Evolutionary conservation across 2,329 filamentous ascomycete species (phyloP), one percentile per base, ranked within the genome.

Genomic region (Paramyrothecium roridum): DNA sequence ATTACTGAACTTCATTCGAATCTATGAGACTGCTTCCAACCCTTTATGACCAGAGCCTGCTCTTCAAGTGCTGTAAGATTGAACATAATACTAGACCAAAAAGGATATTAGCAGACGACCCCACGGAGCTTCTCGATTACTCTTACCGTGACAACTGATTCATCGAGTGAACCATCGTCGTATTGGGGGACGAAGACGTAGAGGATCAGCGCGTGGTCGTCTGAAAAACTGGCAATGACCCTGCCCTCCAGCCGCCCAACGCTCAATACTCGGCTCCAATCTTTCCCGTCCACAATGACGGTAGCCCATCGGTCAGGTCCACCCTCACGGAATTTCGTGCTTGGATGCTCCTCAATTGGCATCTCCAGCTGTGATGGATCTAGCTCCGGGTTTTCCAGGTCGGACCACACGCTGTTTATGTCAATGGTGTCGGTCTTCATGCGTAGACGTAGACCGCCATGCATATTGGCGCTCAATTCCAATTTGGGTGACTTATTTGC

Each of bases 231-330:
- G 55, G 93, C 95, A 76, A 98, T 95, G 52, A 98, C 93, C 62
- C 91, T 82, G 1, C 92, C 93, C 63, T 95, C 93, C 30, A 98
- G 76, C 52, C 93, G 81, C 1, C 93, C 93, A 13, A 98, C 93
- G 70, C 91, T 96, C 61, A 99, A 79, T n/a, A 98, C 93, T 62
- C 85, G 86, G 33, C 91, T 91, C 93, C 95, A 98, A 70, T 99
- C 95, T 70, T 86, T 89, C 34, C 92, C 95, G 73, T 98, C 95
- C 22, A 98, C 92, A 53, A 90, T 82, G 37, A 98, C 93, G 22
- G 85, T 91, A 1, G 92, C 91, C 91, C 93, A 98, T 48, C 85
- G 86, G 58, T 91, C 86, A 16, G 92, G 90, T 16, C 90, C 90
- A 20, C 84, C 86, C 53, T 86, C 83, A 62, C 85, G 86, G 80